A percentile compares a stretch with the other conserved stretches of the same genome.
phyloP scores from a whole-genome alignment of 1,139 yeast genomes.

The Maudiozyma humilis region DNA sequence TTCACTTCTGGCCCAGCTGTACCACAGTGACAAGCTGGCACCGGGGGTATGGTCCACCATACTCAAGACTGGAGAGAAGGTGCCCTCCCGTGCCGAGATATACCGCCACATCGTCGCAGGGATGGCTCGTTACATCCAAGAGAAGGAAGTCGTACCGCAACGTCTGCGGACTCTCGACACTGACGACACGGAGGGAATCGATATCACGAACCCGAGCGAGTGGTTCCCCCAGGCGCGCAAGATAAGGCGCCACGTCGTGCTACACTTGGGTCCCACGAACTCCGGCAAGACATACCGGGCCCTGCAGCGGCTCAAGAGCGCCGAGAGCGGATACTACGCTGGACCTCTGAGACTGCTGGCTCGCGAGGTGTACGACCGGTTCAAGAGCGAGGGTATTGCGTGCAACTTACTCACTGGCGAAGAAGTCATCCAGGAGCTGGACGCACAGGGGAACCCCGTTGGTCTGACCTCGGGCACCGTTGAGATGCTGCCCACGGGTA shows the following conservation, averaged over 20 bases:
- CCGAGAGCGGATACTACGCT: conserved; percentile 82
- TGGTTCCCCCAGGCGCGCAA: conserved; percentile 87
- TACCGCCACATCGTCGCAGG: conserved; percentile 15
- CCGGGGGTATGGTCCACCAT: conserved; percentile 9
- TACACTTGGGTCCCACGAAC: conserved; percentile 97
- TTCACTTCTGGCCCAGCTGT: conserved; percentile 14
- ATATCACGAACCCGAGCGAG: conserved; percentile 64
- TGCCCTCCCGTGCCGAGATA: conserved; percentile 11
- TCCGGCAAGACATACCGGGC: conserved; percentile 94
- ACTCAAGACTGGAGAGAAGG: conserved; percentile 7
- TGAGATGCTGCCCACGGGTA: conserved; percentile 74
- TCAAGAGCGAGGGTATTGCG: conserved; percentile 52
- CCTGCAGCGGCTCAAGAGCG: conserved; percentile 53
- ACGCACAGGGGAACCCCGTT: conserved; percentile 61
- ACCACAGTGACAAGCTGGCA: conserved; percentile 2
- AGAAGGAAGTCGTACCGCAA: conserved; percentile 23
- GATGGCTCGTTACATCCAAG: conserved; percentile 17
- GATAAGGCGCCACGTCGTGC: conserved; percentile 63
- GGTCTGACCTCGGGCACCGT: conserved; percentile 80
- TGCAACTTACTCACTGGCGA: conserved; percentile 93
- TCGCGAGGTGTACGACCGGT: conserved; percentile 79
- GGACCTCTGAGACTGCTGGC: conserved; percentile 91
- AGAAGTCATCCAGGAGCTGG: conserved; percentile 67
- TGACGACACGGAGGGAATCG: conserved; percentile 26
- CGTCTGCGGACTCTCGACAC: conserved; percentile 7